phyloP scores from a whole-genome alignment of 768 basidiomycete species.

The Infundibulicybe gibba region DNA sequence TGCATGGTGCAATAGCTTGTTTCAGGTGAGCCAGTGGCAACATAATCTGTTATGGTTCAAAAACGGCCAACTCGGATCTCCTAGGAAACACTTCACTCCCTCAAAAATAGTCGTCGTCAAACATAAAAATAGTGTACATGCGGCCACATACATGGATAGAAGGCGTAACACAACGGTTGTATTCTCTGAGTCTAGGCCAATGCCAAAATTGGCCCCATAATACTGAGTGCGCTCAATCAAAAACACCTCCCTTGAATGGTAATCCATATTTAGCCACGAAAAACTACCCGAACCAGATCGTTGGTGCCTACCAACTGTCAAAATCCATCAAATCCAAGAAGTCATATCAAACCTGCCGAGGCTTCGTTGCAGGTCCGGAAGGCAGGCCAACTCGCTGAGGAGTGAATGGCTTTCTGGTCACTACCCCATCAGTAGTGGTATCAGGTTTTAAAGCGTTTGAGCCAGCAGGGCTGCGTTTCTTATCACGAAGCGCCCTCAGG shows the following conservation, averaged over 20 bases:
- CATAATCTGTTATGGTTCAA: too few relatives aligned
- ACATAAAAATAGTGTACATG: background rate
- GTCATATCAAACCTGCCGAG: conserved; percentile 16
- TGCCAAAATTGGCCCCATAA: background rate
- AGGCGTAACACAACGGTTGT: too few relatives aligned
- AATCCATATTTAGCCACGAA: conserved; percentile 6
- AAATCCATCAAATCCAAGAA: conserved; percentile 10
- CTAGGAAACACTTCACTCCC: too few relatives aligned
- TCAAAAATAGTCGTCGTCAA: background rate
- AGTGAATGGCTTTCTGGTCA: background rate
- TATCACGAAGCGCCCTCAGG: conserved; percentile 47
- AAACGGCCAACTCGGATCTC: too few relatives aligned
- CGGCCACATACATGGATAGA: background rate
- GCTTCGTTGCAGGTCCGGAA: conserved; percentile 14
- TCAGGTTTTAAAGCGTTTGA: background rate
- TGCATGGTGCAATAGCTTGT: too few relatives aligned
- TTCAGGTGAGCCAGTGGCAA: too few relatives aligned
- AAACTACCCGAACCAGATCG: background rate
- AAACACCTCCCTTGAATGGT: background rate
- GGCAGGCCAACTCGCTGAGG: conserved; percentile 29
- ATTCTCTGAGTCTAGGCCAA: too few relatives aligned
- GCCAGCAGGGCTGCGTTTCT: conserved; percentile 30
- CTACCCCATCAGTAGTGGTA: too few relatives aligned
- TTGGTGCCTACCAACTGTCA: too few relatives aligned
- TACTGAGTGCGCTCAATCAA: background rate